Base-by-base conservation (phyloP, 345 rosid genomes). In the Hevea brasiliensis region DNA sequence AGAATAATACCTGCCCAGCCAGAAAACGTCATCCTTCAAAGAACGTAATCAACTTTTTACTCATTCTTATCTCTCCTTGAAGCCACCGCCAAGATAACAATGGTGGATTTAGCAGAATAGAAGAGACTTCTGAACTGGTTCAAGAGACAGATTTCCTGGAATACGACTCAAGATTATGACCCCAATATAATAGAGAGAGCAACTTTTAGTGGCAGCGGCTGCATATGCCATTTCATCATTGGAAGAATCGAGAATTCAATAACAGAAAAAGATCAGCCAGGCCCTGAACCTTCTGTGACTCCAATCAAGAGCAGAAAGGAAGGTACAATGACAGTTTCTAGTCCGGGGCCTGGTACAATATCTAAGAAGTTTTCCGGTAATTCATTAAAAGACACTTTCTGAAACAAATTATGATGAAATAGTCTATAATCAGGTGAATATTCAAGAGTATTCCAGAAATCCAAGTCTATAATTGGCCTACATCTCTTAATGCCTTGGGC, bases 161-260 rank as follows among this genome's bases (percentile, higher is more conserved):
- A 77, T 68, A 77, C 64, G 84, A 82, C 78, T 65, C 66, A 57
- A 58, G 77, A 72, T 20, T 55, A 64, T 59, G 76, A 78, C 57
- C 15, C 71, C 63, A 65, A 26, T 23, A 60, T 8, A 11, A 71
- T 60, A 53, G 89, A 84, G 44, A 62, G 71, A 26, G 87, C 71
- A 14, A 54, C 73, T 9, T 85, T 86, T n/a, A 1, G 89, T 81
- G 26, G 90, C 89, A 60, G 91, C 91, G 15, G 82, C 89, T 12
- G 82, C 88, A 24, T 79, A 71, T 48, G 89, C 76, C 18, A 75
- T 87, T 50, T 44, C 53, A 47, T 61, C 67, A 3, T 21, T 73
- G 2, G 58, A 78, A 72, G 81, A 72, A 17, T 32, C 77, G 24
- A 58, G 24, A 67, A 44, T 48, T 45, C 72, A 58, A 17, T 76